Base-by-base conservation (phyloP, 2,329 filamentous ascomycete species). In the Sporothrix variecibatus region DNA sequence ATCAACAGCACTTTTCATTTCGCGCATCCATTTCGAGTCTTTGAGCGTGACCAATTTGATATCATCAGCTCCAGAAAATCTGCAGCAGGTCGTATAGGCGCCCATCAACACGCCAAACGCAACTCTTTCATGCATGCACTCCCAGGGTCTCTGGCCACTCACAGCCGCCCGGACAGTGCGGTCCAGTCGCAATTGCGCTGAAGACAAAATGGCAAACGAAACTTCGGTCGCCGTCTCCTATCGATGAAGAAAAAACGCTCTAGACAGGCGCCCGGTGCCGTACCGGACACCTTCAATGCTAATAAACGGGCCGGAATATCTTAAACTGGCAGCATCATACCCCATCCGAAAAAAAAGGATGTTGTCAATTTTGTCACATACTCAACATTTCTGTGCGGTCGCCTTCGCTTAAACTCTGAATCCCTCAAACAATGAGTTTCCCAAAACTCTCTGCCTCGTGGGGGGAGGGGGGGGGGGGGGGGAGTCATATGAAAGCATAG, bases 81-180 rank as follows among this genome's bases (percentile, higher is more conserved):
- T 65, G 62, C 38, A 46, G 62, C 20, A 15, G 23, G 26, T 68
- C 65, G 26, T 68, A 51, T 51, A 51, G 26, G 46, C 46, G 43
- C 23, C 65, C 43, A 15, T 17, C 8, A 68, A 23, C 23, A 68
- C 5, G 46, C 65, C 40, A 3, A 34, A n/a, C 43, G 11, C 26
- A 68, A 28, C 43, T 68, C 46, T 51, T 51, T 15, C 40, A 68
- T 67, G 62, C 62, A 67, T 67, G 62, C 38, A 23, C 62, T 43
- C 6, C 64, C 28, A 26, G 17, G 1, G 23, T 15, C 23, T 26
- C 43, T 34, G 65, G 51, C 65, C 65, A 51, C 65, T 31, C 65
- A 67, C 64, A 49, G 40, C 4, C 23, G 40, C 40, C 40, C 23
- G 12, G 6, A 17, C n/a, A 6, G 15, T 3, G 6, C 64, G 40